Percentiles rank a stretch among this genome's conserved stretches.
Conservation (phyloP, 768 basidiomycete genomes). For the Sarcomyxa edulis region DNA sequence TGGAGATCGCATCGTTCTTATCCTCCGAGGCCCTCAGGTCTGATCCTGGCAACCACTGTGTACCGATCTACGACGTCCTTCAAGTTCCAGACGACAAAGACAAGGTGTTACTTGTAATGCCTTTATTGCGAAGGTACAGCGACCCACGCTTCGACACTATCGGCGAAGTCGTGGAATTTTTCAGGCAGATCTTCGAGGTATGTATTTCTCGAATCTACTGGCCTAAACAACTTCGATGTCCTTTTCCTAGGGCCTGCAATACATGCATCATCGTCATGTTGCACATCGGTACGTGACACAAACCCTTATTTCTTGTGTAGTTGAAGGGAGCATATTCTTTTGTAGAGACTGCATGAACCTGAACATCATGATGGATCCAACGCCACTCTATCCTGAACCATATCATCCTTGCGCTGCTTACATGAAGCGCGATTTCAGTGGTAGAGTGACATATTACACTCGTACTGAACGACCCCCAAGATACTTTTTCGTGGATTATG, state of each 20-base stretch:
- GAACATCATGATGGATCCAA: conserved; percentile 30
- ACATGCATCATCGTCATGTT: conserved; percentile 27
- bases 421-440: conserved; percentile 15
- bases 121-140: conserved; percentile 10
- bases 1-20: conserved; percentile 21
- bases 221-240: too few species aligned
- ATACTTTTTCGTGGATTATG: conserved; percentile 36
- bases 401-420: conserved; percentile 18
- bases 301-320: not conserved
- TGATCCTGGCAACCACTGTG: conserved; percentile 22
- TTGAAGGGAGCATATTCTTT: not conserved
- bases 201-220: too few species aligned
- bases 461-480: conserved; percentile 22
- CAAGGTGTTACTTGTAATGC: conserved; percentile 16
- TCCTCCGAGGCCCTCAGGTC: conserved; percentile 7
- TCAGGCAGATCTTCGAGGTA: conserved; percentile 27
- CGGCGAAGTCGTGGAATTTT: conserved; percentile 26
- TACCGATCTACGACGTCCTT: conserved; percentile 19
- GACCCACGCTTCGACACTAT: conserved; percentile 21
- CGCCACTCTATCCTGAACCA: conserved; percentile 16
- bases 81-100: conserved; percentile 13
- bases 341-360: conserved; percentile 7
- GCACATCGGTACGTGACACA: conserved; percentile 26
- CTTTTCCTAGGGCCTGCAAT: conserved; percentile 25
- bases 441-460: conserved; percentile 14